Evolutionary conservation across 306 rosid species (phyloP), one percentile per base, ranked within the genome.

Genomic region (Leucaena leucocephala): DNA sequence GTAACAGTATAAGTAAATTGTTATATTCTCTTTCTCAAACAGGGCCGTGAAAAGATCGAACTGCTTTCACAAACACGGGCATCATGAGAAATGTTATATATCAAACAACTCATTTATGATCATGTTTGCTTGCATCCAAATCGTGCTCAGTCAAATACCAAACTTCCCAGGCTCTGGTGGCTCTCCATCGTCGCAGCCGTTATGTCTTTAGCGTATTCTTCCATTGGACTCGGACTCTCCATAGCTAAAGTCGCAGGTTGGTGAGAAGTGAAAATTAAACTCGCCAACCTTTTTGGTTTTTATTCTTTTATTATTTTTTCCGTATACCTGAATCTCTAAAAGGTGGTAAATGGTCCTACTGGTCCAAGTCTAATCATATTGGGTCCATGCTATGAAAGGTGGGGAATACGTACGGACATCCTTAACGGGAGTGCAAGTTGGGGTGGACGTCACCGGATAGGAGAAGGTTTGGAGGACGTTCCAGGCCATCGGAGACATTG

Each of bases 201-300:
- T 48, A 92, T 92, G 97, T 92, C 97, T 34, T 92, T 92, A n/a
- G 89, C 97, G 13, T 92, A 92, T 48, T 85, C 97, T 11, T 76
- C 88, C 55, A 92, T 92, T 5, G 97, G 97, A 39, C 88, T 92
- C 2, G 97, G 93, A 0, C 96, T 92, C 70, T 92, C 96, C 62
- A 19, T 92, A 0, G 93, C 96, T 14, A 90, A 84, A 89, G 87
- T 84, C 52, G 61, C 77, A 52, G 88, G 97, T 90, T 63, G 9
- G 62, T 66, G 1, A 63, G 17, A 3, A 78, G 44, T 63, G 68
- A 63, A 61, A 61, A 4, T 39, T 59, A 2, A 27, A 27, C 35
- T 57, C 5, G 14, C 8, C 34, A 54, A 57, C 63, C 9, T 8
- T 19, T 55, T 19, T n/a, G 12, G 62, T 55, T 55, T 59, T 27